Evolutionary conservation across 163 green algal species (phyloP), one percentile per base, ranked within the genome.

Genomic region (Coccomyxa subellipsoidea): DNA sequence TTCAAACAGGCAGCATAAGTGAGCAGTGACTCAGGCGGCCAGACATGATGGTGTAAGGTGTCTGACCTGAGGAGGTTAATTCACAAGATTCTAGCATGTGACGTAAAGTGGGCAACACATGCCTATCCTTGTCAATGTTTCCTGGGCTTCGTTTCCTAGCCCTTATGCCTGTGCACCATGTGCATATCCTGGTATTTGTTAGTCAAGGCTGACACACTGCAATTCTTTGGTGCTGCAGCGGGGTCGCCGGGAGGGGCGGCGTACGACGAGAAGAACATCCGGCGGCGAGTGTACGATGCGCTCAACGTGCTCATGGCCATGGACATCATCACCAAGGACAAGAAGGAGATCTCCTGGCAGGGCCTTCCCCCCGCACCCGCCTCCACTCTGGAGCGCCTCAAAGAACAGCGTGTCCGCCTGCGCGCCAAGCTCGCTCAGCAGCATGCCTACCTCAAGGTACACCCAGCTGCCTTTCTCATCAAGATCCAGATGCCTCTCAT

Each of bases 301-400:
- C 93, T 99, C 35, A 99, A 99, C 85, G 96, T 99, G 84, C 91
- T 99, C 4, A 96, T 97, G 91, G 95, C 96, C 7, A 94, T 98
- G 82, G 92, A 96, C 84, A 96, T 98, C 78, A 98, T 99, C 70
- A 78, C 82, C 72, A 98, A 98, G 86, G 91, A 96, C 78, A 96
- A 97, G 86, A 98, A 99, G 89, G 89, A 95, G 76, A 97, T 98
- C 82, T 75, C 77, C 12, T 98, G 95, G 94, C 80, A 87, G 38
- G 93, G 94, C 40, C 86, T 88, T 84, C 88, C 88, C 3, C 32
- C 29, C 38, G 84, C 54, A 0, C 78, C 32, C n/a, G 35, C 39
- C 69, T 54, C 69, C 66, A 66, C 38, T n/a, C n/a, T 86, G 37
- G 83, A 90, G 34, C n/a, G 71, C 4, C 38, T 85, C 34, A 69